Percentiles rank a stretch among this genome's conserved stretches.
Evolutionary conservation across 2,329 filamentous ascomycete genomes (phyloP).

Genomic region (Claviceps sp.): DNA sequence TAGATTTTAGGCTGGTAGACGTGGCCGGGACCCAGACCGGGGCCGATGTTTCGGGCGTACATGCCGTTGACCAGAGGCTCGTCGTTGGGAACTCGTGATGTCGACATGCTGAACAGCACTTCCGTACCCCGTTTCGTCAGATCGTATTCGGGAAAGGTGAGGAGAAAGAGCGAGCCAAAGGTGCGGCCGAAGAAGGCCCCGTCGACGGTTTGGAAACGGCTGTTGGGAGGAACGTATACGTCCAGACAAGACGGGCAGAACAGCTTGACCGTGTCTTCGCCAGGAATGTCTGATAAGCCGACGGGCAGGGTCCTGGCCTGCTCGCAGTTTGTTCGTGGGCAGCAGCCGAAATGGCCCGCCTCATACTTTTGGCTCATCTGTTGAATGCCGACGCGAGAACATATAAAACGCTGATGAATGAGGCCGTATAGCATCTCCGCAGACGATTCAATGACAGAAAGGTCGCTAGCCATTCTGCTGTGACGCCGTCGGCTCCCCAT

Average conservation of each 20-base stretch:
- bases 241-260: conserved; percentile 96
- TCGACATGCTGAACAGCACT: conserved; percentile 28
- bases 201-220: conserved; percentile 91
- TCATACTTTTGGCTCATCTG: conserved; percentile 99
- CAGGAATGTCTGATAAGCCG: conserved; percentile 85
- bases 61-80: conserved; percentile 68
- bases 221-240: conserved; percentile 94
- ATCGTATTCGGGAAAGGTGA: conserved; percentile 95
- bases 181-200: conserved; percentile 97
- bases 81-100: conserved; percentile 23
- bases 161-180: conserved; percentile 92
- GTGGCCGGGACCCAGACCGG: conserved; percentile 66
- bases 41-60: conserved; percentile 73
- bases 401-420: conserved; percentile 98
- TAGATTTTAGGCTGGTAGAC: conserved; percentile 96
- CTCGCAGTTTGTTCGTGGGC: conserved; percentile 88
- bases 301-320: conserved; percentile 84
- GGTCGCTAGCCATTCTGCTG: conserved; percentile 76
- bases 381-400: conserved; percentile 87
- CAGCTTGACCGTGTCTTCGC: conserved; percentile 94
- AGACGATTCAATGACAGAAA: conserved; percentile 91
- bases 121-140: conserved; percentile 59
- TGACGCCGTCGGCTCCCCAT: conserved; percentile 51
- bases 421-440: conserved; percentile 97
- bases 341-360: conserved; percentile 86